Conservation (phyloP, 345 rosid species). For the Hirschfeldia incana region DNA sequence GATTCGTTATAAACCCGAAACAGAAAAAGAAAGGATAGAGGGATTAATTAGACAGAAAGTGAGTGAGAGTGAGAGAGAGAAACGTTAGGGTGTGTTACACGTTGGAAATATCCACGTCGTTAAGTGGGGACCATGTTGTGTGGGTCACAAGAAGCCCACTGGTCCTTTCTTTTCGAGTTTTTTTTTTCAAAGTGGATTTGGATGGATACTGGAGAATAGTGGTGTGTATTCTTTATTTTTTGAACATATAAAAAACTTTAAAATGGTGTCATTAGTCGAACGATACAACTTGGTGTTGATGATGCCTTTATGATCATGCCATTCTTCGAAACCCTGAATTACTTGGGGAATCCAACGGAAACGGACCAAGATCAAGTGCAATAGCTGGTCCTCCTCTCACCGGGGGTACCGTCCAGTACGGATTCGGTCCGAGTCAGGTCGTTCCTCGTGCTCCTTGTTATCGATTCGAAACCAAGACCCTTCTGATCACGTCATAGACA, state of each 20-base stretch:
- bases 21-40: not conserved
- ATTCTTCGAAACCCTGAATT: slow-evolving; percentile 77
- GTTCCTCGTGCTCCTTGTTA: slow-evolving; percentile 75
- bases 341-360: slow-evolving; percentile 87
- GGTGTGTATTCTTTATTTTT: not conserved
- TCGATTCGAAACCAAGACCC: slow-evolving; percentile 70
- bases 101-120: slow-evolving; percentile 32
- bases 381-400: slow-evolving; percentile 73
- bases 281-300: not conserved
- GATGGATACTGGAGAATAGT: not conserved
- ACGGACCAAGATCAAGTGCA: slow-evolving; percentile 74
- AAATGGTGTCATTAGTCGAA: not conserved
- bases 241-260: not conserved
- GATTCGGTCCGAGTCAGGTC: slow-evolving; percentile 85
- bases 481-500: slow-evolving; percentile 58
- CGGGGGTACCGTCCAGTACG: slow-evolving; percentile 62
- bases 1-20: slow-evolving; percentile 20
- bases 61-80: slow-evolving; percentile 4
- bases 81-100: slow-evolving; percentile 23
- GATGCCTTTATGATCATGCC: slow-evolving; percentile 46
- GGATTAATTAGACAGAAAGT: not conserved
- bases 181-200: not conserved
- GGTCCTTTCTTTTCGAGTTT: not conserved
- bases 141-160: slow-evolving; percentile 14
- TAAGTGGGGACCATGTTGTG: slow-evolving; percentile 19